Percentiles rank a stretch among this genome's conserved stretches.
phyloP scores from a whole-genome alignment of 768 basidiomycete genomes.

The Jaapia argillacea region DNA sequence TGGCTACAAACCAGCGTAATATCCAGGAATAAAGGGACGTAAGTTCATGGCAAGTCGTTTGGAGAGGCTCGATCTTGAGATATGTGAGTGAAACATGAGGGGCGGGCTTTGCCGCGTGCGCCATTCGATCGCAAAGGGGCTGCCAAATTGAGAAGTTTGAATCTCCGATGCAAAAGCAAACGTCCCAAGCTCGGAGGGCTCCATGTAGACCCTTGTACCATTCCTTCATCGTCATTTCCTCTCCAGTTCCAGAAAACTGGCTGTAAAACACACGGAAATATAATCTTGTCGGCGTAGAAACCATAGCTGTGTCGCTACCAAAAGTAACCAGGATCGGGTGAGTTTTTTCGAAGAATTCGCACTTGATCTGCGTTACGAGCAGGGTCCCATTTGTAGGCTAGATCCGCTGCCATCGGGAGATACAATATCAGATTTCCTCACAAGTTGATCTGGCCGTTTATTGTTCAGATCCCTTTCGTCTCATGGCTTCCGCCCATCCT shows the following conservation, averaged over 20 bases:
- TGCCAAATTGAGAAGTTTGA: not conserved
- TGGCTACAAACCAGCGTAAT: too few species aligned
- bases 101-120: not conserved
- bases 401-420: constrained; percentile 66
- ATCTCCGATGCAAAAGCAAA: not conserved
- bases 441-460: constrained; percentile 3
- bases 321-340: too few species aligned
- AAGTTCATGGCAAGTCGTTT: too few species aligned
- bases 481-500: constrained; percentile 45
- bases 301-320: too few species aligned
- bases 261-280: too few species aligned
- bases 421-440: constrained; percentile 36
- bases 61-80: too few species aligned
- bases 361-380: too few species aligned
- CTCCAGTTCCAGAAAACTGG: not conserved
- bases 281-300: too few species aligned
- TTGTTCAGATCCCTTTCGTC: constrained; percentile 25
- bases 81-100: not conserved
- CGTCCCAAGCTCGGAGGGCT: too few species aligned
- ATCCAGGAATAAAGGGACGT: too few species aligned
- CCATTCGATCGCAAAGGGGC: not conserved
- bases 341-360: too few species aligned
- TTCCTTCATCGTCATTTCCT: not conserved
- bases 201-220: not conserved
- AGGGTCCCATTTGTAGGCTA: not conserved